phyloP scores from a whole-genome alignment of 2,329 filamentous ascomycete species.

The Colletotrichum sp. region DNA sequence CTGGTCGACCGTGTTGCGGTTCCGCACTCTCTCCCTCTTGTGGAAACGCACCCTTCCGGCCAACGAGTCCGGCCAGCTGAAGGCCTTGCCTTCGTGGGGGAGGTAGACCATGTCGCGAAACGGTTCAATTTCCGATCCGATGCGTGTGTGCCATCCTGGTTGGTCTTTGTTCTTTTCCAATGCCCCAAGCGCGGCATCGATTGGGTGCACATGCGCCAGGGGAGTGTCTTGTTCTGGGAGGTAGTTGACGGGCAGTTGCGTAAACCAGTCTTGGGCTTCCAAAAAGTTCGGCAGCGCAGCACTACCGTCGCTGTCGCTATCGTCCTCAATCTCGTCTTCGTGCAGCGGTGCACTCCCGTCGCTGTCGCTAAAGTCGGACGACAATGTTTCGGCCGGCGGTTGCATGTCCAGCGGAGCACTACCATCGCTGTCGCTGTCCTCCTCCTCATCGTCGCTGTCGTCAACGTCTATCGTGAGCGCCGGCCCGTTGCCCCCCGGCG shows the following conservation, averaged over 20 bases:
- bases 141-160: neutral
- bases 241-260: neutral
- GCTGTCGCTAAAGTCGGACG: neutral
- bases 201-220: neutral
- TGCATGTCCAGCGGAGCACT: neutral
- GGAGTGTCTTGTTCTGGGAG: neutral
- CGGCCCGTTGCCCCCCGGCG: neutral
- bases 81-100: constrained; percentile 34
- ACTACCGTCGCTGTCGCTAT: neutral
- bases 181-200: neutral
- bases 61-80: neutral
- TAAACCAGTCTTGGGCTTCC: neutral
- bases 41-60: constrained; percentile 1
- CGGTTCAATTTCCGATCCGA: neutral
- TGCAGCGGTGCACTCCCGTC: neutral
- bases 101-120: constrained; percentile 39
- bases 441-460: neutral
- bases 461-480: neutral
- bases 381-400: neutral
- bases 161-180: neutral
- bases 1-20: constrained; percentile 4
- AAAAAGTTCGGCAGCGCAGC: neutral
- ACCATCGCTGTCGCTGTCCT: neutral
- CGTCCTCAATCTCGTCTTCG: neutral
- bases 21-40: neutral